A percentile compares a stretch with the other conserved stretches of the same genome.
phyloP scores from a whole-genome alignment of 495 filamentous ascomycete genomes.

The Xylaria castorea region DNA sequence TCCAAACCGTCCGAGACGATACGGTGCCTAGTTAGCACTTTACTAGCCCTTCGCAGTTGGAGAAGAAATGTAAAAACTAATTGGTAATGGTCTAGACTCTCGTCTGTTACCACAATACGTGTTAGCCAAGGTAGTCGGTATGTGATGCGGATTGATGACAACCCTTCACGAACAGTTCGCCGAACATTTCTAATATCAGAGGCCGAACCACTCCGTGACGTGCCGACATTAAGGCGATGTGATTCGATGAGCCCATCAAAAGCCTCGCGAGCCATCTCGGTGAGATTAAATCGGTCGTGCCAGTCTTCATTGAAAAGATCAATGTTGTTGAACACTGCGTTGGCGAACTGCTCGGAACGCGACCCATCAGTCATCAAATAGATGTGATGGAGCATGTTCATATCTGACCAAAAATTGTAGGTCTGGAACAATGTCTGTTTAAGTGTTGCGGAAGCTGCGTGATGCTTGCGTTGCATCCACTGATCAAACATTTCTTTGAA shows the following conservation, averaged over 20 bases:
- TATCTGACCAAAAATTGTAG: slow-evolving; percentile 68
- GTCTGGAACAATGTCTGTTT: slow-evolving; percentile 69
- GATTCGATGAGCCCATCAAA: slow-evolving; percentile 65
- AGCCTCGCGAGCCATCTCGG: slow-evolving; percentile 75
- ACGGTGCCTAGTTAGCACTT: slow-evolving; percentile 67
- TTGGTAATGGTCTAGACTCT: slow-evolving; percentile 69
- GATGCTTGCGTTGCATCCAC: slow-evolving; percentile 76
- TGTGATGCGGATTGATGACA: slow-evolving; percentile 63
- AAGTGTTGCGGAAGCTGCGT: slow-evolving; percentile 68
- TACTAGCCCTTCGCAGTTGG: slow-evolving; percentile 76
- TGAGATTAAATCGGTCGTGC: slow-evolving; percentile 84
- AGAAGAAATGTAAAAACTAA: slow-evolving; percentile 75
- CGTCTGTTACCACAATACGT: slow-evolving; percentile 76
- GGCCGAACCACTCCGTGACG: slow-evolving; percentile 50
- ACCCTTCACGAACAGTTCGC: slow-evolving; percentile 52
- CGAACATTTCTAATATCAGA: slow-evolving; percentile 46
- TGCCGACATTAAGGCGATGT: slow-evolving; percentile 62
- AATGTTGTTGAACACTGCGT: slow-evolving; percentile 77
- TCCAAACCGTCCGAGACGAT: slow-evolving; percentile 41
- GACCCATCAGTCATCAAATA: slow-evolving; percentile 78
- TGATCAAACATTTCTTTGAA: slow-evolving; percentile 71
- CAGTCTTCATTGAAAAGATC: slow-evolving; percentile 70
- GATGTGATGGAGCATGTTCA: slow-evolving; percentile 72
- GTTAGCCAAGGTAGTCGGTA: slow-evolving; percentile 83
- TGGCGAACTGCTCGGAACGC: slow-evolving; percentile 65